These are phyloP conservation scores for Leccinum rimulosum DNA, from an alignment of 768 basidiomycete species.

Conservation along the genomic window DNA sequence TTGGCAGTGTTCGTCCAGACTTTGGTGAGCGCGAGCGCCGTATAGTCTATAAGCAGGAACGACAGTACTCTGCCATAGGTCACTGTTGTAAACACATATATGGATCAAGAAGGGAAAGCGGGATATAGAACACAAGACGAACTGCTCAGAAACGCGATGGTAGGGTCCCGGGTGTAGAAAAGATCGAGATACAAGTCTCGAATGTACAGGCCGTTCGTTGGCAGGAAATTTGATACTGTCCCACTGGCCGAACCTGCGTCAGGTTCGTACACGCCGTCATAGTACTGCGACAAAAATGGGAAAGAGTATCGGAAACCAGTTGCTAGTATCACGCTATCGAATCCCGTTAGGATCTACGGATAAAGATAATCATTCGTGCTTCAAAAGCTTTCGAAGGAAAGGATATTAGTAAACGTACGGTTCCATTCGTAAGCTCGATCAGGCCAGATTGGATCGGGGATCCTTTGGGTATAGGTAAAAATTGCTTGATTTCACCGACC, in stretches of 20 bases:
- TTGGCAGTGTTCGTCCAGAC: slow-evolving; percentile 16
- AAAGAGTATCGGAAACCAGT: slow-evolving; percentile 15
- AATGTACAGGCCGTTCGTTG: slow-evolving; percentile 7
- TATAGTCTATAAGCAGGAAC: neutral
- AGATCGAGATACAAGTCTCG: slow-evolving; percentile 16
- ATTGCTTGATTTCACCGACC: slow-evolving; percentile 13
- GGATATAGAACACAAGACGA: neutral
- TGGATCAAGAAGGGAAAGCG: neutral
- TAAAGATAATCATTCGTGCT: too few relatives aligned
- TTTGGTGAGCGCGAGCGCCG: slow-evolving; percentile 11
- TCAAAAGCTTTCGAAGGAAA: neutral
- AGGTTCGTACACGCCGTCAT: slow-evolving; percentile 6
- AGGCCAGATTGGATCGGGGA: slow-evolving; percentile 13
- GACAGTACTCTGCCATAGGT: neutral
- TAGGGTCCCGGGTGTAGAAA: slow-evolving; percentile 15
- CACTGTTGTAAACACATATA: neutral
- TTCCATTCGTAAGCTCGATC: slow-evolving; percentile 15
- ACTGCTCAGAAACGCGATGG: slow-evolving; percentile 12
- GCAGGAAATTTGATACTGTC: slow-evolving; percentile 9
- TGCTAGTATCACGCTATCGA: slow-evolving; percentile 13
- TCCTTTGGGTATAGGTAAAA: slow-evolving; percentile 6
- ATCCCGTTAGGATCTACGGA: slow-evolving; percentile 9
- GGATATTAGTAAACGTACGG: neutral
- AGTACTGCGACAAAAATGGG: slow-evolving; percentile 18
- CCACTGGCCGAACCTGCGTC: neutral